Evolutionary conservation across 495 filamentous ascomycete species (phyloP).

Genomic region (Tuber magnatum): DNA sequence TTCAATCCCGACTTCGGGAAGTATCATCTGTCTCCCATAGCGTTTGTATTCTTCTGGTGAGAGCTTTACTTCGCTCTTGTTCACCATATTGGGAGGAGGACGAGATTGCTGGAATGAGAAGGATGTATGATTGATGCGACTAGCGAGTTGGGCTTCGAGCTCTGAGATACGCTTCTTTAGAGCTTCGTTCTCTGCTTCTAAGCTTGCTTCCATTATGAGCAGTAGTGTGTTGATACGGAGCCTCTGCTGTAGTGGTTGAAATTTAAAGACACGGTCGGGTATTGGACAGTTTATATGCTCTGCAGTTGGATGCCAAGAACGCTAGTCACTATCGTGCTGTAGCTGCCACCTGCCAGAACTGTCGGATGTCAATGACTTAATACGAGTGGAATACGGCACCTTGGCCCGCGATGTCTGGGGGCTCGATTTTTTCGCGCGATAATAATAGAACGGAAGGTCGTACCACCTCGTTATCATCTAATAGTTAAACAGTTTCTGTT

Average conservation of each 20-base stretch:
- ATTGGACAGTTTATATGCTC: not conserved
- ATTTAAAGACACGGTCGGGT: not conserved
- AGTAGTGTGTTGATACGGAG: not conserved
- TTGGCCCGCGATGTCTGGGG: not conserved
- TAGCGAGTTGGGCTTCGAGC: constrained; percentile 25
- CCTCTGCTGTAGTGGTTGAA: not conserved
- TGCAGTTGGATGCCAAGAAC: not conserved
- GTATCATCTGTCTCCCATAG: constrained; percentile 89
- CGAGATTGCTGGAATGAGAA: constrained; percentile 6
- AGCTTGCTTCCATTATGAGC: not conserved
- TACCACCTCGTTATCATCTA: not conserved
- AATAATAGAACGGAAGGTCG: not conserved
- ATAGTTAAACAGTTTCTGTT: not conserved
- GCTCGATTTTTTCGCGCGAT: not conserved
- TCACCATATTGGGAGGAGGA: constrained; percentile 10
- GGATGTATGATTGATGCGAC: not conserved
- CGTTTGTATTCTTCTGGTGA: constrained; percentile 63
- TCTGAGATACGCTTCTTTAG: constrained; percentile 22
- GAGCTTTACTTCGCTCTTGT: constrained; percentile 53
- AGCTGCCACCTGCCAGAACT: not conserved
- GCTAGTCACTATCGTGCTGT: not conserved
- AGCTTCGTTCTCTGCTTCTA: constrained; percentile 20
- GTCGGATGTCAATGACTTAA: not conserved
- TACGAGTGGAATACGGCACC: not conserved
- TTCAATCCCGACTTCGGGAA: constrained; percentile 72